Evolutionary conservation across 164 flowering plant genomes (phyloP), one percentile per base, ranked within the genome.

Genomic region (Buxus sempervirens): DNA sequence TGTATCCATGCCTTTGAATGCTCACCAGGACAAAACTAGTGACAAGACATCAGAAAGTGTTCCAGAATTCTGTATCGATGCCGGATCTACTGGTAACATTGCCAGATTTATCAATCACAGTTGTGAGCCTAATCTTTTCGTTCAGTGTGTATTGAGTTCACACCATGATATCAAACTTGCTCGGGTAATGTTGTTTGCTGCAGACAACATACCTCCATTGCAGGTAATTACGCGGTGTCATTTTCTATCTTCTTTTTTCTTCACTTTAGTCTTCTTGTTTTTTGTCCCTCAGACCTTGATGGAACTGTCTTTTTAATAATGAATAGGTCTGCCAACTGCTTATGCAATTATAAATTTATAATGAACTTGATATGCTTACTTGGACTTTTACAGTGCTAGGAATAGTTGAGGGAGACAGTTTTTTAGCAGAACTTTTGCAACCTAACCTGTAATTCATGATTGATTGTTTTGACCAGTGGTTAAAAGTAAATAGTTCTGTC

Each of bases 71-170:
- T 90, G 98, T 79, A 89, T 95, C 64, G 97, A 95, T 81, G 99
- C 98, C 4, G 89, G 91, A 19, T 59, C 79, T 1, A 69, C 65
- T 54, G 99, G 99, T 10, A 89, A 86, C 72, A 63, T 95, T 45
- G 82, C 98, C 0, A 82, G 98, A 75, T 92, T 90, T 68, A 86
- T 95, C 26, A 95, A 95, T 68, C 99, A 95, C 68, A 90, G 98
- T 62, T 95, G 99, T 64, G 87, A 84, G 53, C 99, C 99, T 1
- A 95, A 95, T 74, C 79, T 95, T 0, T 95, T 90, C 70, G 93
- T 92, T 9, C 99, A 95, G 62, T 89, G 98, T 72, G 82, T 95
- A 22, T 72, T 95, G 75, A 87, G 90, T 79, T 72, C 84, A 13
- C 97, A 92, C 66, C 90, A 82, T 58, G 97, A 95, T 68, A 54